Evolutionary conservation across 805 yeast genomes (phyloP), one percentile per base, ranked within the genome.

Genomic region (Nematodospora valgi): DNA sequence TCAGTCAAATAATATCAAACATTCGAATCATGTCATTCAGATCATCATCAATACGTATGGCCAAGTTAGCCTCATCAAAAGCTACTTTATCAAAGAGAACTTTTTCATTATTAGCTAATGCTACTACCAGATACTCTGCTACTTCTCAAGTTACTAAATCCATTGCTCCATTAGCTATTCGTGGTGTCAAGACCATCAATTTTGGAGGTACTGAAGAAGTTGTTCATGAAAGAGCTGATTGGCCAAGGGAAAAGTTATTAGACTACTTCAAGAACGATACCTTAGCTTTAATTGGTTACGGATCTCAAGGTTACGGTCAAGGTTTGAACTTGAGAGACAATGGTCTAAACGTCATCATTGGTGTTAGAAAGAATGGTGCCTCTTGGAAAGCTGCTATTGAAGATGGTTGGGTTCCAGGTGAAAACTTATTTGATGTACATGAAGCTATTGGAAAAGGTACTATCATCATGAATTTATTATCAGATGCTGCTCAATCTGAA

Each of bases 381-480:
- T 93, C 98, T 40, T 93, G 98, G 98, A 91, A 91, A 76, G 95
- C 96, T 54, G 98, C 98, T 61, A 73, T 87, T 56, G 98, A 93
- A 73, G 98, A 93, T 69, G 98, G 98, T 58, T 93, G 98, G 98
- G 96, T 93, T 54, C 96, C 97, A 68, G 98, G 98, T 68, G 86
- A 91, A 78, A 93, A 84, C 80, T 79, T 93, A 68, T 93, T 93
- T 69, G 89, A 83, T 49, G 96, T 93, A 51, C 76, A 77, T 51
- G 98, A 91, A 75, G 98, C 98, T 56, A 82, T 93, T 64, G 53
- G 64, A 57, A 83, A 76, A 67, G 98, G 98, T 77, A 83, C 96
- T 58, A 80, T 80, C 68, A 73, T 93, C 68, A 91, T 93, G 98
- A 91, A 93, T 85, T 78, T 93, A 73, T 80, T 93, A 59, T 89